A percentile compares a stretch with the other conserved stretches of the same genome.
Evolutionary conservation across 2,329 filamentous ascomycete genomes (phyloP).

Genomic region (Alternaria sp.): DNA sequence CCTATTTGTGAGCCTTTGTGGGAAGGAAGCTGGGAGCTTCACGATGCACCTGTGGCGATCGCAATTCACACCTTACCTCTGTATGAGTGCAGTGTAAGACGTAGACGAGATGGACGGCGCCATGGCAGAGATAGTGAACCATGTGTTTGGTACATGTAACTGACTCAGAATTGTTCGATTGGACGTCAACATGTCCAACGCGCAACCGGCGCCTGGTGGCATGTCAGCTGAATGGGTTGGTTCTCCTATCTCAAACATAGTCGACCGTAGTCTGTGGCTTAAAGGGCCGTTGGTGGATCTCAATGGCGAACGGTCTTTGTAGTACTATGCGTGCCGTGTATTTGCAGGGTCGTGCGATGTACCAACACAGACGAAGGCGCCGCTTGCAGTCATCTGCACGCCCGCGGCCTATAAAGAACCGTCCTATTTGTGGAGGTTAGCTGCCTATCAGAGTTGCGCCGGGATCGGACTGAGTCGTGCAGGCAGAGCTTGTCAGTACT

Average conservation of each 20-base stretch:
- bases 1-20: background rate
- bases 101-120: background rate
- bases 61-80: background rate
- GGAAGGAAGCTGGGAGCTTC: background rate
- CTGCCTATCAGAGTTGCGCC: background rate
- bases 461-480: constrained; percentile 10
- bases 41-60: background rate
- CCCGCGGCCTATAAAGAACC: background rate
- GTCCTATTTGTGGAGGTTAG: constrained; percentile 10
- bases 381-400: constrained; percentile 12
- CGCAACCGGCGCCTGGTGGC: background rate
- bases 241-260: background rate
- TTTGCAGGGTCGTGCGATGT: background rate
- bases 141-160: background rate
- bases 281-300: background rate
- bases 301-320: background rate
- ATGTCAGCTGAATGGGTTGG: background rate
- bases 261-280: background rate
- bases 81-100: background rate
- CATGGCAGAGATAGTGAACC: background rate
- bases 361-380: background rate
- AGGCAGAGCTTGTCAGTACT: constrained; percentile 10
- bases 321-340: background rate
- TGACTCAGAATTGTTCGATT: background rate
- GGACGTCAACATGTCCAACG: background rate